Conservation (phyloP, 352 stramenopile genomes). For the Aphanomyces euteiches region DNA sequence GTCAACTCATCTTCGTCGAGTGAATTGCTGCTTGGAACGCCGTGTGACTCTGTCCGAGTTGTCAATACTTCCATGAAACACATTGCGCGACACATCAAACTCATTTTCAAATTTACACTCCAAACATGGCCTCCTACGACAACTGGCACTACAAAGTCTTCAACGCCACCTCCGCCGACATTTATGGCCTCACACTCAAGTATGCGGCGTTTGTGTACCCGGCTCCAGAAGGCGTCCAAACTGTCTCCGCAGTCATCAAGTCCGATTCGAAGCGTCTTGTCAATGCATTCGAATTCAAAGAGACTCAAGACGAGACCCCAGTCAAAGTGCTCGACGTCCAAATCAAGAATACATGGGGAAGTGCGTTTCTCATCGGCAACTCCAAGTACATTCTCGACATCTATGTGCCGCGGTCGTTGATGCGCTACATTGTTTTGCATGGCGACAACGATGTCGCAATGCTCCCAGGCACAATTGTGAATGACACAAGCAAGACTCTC, state of each 20-base stretch:
- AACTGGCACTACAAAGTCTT: not conserved
- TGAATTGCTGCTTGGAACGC: no score
- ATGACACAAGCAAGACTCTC: not conserved
- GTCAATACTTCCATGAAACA: no score
- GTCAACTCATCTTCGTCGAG: no score
- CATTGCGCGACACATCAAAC: no score
- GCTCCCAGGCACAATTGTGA: not conserved
- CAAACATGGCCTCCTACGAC: no score
- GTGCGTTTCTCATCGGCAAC: not conserved
- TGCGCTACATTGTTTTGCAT: not conserved
- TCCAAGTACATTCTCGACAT: constrained; percentile 13
- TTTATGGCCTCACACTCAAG: not conserved
- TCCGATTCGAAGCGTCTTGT: constrained; percentile 4
- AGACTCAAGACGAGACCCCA: no score
- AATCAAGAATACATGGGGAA: not conserved
- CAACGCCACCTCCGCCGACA: constrained; percentile 3
- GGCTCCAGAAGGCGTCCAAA: not conserved
- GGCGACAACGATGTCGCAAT: constrained; percentile 1
- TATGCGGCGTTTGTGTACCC: not conserved
- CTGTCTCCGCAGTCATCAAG: constrained; percentile 5
- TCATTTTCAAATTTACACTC: no score
- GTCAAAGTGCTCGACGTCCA: not conserved
- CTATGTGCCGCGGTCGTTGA: not conserved
- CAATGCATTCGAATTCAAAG: not conserved
- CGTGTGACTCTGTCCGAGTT: no score